These are phyloP conservation scores for Cladosporium colombiae DNA, from an alignment of 2,329 filamentous ascomycete species.

Conservation along the genomic window DNA sequence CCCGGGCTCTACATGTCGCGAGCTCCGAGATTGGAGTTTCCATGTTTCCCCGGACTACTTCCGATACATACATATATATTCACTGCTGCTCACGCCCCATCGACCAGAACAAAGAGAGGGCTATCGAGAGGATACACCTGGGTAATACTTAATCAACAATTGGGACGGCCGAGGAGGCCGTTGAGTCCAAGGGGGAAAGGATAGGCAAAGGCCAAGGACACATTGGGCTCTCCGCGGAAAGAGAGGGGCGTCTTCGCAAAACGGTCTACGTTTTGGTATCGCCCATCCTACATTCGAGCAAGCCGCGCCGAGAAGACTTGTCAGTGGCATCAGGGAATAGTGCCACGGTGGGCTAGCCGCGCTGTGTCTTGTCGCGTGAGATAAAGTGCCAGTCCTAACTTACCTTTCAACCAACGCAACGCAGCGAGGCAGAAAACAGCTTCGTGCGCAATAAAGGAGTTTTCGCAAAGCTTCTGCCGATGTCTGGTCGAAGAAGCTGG, in stretches of 20 bases:
- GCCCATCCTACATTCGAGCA: not conserved
- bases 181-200: not conserved
- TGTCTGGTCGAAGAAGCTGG: not conserved
- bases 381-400: not conserved
- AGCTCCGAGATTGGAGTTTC: not conserved
- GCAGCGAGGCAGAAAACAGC: not conserved
- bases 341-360: not conserved
- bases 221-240: not conserved
- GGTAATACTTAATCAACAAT: not conserved
- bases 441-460: not conserved
- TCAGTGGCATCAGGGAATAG: not conserved
- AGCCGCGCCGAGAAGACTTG: not conserved
- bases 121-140: not conserved
- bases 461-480: not conserved
- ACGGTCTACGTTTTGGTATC: not conserved
- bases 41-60: not conserved
- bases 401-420: not conserved
- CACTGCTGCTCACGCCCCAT: not conserved
- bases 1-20: too few species aligned
- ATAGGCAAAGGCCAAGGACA: not conserved
- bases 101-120: not conserved
- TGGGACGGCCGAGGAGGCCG: not conserved
- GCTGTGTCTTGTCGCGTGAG: not conserved
- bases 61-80: not conserved
- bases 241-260: not conserved